Evolutionary conservation across 768 basidiomycete genomes (phyloP), one percentile per base, ranked within the genome.

Genomic region (Lentinula guzmanii): DNA sequence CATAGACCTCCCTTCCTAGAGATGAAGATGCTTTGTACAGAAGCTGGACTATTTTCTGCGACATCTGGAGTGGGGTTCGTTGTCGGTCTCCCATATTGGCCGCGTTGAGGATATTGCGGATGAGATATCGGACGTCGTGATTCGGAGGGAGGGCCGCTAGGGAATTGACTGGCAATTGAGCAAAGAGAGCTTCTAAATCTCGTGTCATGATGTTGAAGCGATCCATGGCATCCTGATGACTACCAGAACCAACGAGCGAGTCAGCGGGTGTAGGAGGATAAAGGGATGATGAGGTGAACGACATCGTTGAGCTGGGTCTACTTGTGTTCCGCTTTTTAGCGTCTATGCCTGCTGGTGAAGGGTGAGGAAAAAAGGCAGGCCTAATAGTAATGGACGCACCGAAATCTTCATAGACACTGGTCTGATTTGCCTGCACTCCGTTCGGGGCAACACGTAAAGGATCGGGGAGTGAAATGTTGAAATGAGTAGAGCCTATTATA

Each of bases 41-140:
- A 37, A 95, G 79, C 71, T 97, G 95, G 4, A 98, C 96, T 60
- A 96, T 90, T 76, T 97, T 96, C 74, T 99, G 96, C 0, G 96
- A 95, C 79, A 97, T 95, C 66, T 86, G 81, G 61, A 98, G 77
- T 1, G 95, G 92, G 2, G 94, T 96, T 56, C 91, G 89, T 61
- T 92, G 88, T 64, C 86, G 86, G 60, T 94, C 91, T 16, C 79
- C 74, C 1, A 92, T 87, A 65, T 91, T 87, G 4, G 83, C 85
- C n/a, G 93, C 91, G 64, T 83, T 79, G 13, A 95, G 79, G 53
- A 98, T 86, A 68, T 93, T 91, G 51, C 90, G 85, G 66, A 96
- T 83, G 61, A 95, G 80, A 66, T 86, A 85, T 61, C 92, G 90
- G 62, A 96, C 83, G 56, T 97, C 94, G 68, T 93, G 92, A 67